Base-by-base conservation (phyloP, 2,329 filamentous ascomycete genomes). In the Neophaeococcomyces aloes region DNA sequence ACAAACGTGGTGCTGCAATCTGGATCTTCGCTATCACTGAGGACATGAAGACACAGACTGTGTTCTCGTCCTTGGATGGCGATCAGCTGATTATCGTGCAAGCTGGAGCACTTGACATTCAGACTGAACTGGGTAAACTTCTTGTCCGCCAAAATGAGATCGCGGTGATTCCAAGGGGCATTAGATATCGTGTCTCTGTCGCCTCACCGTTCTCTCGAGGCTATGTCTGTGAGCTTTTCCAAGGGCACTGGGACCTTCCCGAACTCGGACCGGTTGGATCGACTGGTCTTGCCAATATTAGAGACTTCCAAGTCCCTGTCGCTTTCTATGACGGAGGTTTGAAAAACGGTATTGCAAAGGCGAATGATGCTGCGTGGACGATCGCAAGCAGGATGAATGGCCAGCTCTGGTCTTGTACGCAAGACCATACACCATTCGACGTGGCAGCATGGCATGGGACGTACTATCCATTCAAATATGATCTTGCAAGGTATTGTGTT, bases 371-470 rank as follows among this genome's bases (percentile, higher is more conserved):
- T 25, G 68, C 67, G 1, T 66, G 67, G 38, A 65, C 68, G 15
- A 65, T 83, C 2, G 64, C 80, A 0, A 73, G 72, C 52, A 83
- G 83, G 55, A 72, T 82, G 35, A 70, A 69, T 1, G 78, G 78
- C 1, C 68, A 71, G 32, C 71, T 81, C 29, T 81, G 79, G 54
- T 65, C 63, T 17, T 76, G 72, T 43, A 69, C 68, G 17, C 80
- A 84, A 56, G 66, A 66, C 17, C 79, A 83, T 56, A 78, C 72
- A 2, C 80, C 81, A 0, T 85, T 83, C 54, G 79, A 84, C 52
- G 79, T 83, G 1, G 76, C 83, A 0, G 79, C 78, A 2, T 83
- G 80, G 79, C 79, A 83, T 52, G 79, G 79, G n/a, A 78, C 75
- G 40, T 81, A 81, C 53, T 62, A 59, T 2, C 62, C 62, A 3